Conservation (phyloP, 116 monocot genomes). For the Zostera marina region DNA sequence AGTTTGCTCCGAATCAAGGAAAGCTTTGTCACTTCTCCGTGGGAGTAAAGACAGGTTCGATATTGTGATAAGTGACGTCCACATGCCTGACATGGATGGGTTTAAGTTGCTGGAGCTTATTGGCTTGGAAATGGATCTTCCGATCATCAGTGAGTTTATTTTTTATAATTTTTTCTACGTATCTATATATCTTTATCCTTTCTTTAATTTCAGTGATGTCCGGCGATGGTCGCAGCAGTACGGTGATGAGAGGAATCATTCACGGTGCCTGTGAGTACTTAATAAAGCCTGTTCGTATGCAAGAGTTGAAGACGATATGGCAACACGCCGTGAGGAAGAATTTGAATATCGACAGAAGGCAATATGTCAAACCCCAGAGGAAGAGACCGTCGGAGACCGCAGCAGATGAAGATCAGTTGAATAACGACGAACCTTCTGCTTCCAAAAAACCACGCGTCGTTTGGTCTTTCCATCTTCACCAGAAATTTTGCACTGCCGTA, state of each 20-base stretch:
- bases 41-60: constrained; percentile 20
- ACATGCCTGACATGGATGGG: constrained; percentile 36
- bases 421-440: constrained; percentile 19
- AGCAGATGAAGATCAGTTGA: constrained; percentile 15
- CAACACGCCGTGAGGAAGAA: constrained; percentile 23
- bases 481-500: constrained; percentile 16
- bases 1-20: constrained; percentile 9
- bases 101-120: constrained; percentile 22
- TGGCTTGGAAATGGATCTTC: constrained; percentile 35
- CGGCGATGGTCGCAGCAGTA: constrained; percentile 22
- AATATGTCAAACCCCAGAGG: too few species aligned
- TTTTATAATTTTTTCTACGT: neutral
- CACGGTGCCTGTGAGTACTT: constrained; percentile 27
- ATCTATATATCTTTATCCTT: neutral
- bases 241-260: constrained; percentile 29
- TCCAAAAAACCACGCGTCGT: constrained; percentile 25
- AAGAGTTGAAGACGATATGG: constrained; percentile 24
- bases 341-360: too few species aligned
- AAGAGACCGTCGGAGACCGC: too few species aligned
- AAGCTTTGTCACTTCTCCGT: constrained; percentile 22
- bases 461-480: constrained; percentile 23
- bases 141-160: constrained; percentile 26
- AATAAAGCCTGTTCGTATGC: constrained; percentile 24
- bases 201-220: constrained; percentile 36
- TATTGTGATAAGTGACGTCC: constrained; percentile 27